Conservation (phyloP, 768 basidiomycete genomes). For the Porpolomopsis calyptriformis region DNA sequence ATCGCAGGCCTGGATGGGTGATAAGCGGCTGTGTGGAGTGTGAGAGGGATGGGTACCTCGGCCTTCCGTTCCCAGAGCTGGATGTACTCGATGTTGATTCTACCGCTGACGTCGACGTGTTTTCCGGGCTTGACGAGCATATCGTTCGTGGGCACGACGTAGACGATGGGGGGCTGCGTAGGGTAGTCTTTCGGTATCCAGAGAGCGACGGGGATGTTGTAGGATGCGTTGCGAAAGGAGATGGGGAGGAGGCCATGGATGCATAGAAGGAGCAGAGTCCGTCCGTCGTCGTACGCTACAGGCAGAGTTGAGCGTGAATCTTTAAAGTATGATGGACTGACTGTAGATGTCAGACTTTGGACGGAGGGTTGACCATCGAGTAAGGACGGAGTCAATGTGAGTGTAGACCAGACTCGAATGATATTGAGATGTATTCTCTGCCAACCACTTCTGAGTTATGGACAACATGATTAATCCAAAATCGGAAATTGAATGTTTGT, state of each 20-base stretch:
- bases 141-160: conserved; percentile 84
- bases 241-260: conserved; percentile 89
- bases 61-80: conserved; percentile 71
- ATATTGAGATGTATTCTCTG: conserved; percentile 53
- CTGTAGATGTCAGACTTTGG: conserved; percentile 81
- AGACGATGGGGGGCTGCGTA: conserved; percentile 67
- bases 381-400: conserved; percentile 54
- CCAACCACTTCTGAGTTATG: conserved; percentile 54
- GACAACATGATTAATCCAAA: conserved; percentile 21
- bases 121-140: conserved; percentile 78
- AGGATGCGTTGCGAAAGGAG: conserved; percentile 57
- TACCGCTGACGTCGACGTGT: conserved; percentile 73
- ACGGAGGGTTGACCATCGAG: conserved; percentile 43
- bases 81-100: conserved; percentile 58
- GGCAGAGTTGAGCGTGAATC: conserved; percentile 6
- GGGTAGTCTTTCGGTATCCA: conserved; percentile 88
- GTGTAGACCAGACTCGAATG: conserved; percentile 43
- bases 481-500: neutral
- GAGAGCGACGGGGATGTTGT: conserved; percentile 88
- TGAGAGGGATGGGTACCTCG: conserved; percentile 48
- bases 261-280: conserved; percentile 84
- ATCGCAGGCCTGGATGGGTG: conserved; percentile 52
- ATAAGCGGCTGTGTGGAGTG: conserved; percentile 9
- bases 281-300: conserved; percentile 87
- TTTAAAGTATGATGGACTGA: conserved; percentile 16